phyloP scores from a whole-genome alignment of 257 asterid species.

The Solanum clarkiae region DNA sequence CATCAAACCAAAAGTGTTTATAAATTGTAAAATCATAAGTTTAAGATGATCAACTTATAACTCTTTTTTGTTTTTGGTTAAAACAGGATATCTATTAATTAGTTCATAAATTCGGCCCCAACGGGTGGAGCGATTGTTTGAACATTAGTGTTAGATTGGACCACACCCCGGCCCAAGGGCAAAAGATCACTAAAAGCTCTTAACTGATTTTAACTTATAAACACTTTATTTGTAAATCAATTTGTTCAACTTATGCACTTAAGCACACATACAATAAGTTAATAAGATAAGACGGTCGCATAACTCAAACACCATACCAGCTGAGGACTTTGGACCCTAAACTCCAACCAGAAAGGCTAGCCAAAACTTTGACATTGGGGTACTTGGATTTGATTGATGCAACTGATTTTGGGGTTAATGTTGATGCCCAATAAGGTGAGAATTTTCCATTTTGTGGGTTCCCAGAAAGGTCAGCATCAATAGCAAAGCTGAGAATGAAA shows the following conservation, averaged over 20 bases:
- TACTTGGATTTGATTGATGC: slow-evolving; percentile 28
- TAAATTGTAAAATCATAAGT: not conserved
- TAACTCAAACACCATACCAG: slow-evolving; percentile 19
- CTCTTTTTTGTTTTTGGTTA: too few relatives aligned
- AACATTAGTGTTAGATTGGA: too few relatives aligned
- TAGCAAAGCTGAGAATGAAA: slow-evolving; percentile 61
- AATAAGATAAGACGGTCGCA: not conserved
- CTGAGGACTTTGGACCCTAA: slow-evolving; percentile 23
- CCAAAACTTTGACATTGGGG: slow-evolving; percentile 56
- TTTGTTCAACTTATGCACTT: accelerated
- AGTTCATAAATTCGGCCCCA: too few relatives aligned
- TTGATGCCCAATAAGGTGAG: slow-evolving; percentile 50
- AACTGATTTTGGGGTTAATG: slow-evolving; percentile 36
- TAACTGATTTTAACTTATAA: not conserved
- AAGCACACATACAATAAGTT: not conserved
- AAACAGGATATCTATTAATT: too few relatives aligned
- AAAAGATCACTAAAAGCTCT: too few relatives aligned
- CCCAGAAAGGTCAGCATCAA: slow-evolving; percentile 51
- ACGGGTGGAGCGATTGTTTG: too few relatives aligned
- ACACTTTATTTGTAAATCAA: not conserved
- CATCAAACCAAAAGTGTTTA: not conserved
- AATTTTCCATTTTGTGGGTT: slow-evolving; percentile 46
- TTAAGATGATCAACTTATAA: too few relatives aligned
- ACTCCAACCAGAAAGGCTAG: slow-evolving; percentile 83
- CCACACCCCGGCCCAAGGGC: too few relatives aligned